phyloP scores from a whole-genome alignment of 495 filamentous ascomycete species.

The Daldinia caldariorum region DNA sequence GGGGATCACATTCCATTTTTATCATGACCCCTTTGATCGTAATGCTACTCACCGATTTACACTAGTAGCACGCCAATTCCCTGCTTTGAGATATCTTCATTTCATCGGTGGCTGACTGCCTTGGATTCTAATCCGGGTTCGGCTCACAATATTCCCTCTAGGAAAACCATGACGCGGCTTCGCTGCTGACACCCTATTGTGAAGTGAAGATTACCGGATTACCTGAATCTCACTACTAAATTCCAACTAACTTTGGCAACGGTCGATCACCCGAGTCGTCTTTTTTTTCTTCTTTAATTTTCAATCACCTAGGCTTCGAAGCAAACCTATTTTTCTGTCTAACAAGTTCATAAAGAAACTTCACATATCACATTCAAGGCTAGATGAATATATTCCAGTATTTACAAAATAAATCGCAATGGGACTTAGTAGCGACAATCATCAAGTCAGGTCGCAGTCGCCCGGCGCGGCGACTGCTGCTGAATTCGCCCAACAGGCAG shows the following conservation, averaged over 20 bases:
- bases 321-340: background rate
- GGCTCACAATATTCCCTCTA: conserved; percentile 13
- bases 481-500: conserved; percentile 65
- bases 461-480: conserved; percentile 28
- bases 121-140: conserved; percentile 26
- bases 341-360: background rate
- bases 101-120: conserved; percentile 34
- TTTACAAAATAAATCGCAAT: conserved; percentile 15
- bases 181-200: conserved; percentile 17
- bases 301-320: background rate
- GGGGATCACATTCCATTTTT: conserved; percentile 29
- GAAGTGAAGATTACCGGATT: background rate
- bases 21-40: conserved; percentile 24
- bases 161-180: conserved; percentile 33
- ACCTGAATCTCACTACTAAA: conserved; percentile 3
- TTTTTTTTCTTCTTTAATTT: conserved; percentile 13
- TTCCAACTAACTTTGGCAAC: conserved; percentile 1
- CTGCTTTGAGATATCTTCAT: conserved; percentile 34
- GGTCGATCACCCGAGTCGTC: background rate
- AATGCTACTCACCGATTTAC: conserved; percentile 25
- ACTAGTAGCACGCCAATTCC: conserved; percentile 19
- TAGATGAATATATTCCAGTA: conserved; percentile 1
- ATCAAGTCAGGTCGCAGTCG: conserved; percentile 14
- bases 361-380: background rate
- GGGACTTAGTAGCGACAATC: conserved; percentile 23